Percentiles rank a stretch among this genome's conserved stretches.
Conservation (phyloP, 2,329 filamentous ascomycete genomes). For the Periconia sp. region DNA sequence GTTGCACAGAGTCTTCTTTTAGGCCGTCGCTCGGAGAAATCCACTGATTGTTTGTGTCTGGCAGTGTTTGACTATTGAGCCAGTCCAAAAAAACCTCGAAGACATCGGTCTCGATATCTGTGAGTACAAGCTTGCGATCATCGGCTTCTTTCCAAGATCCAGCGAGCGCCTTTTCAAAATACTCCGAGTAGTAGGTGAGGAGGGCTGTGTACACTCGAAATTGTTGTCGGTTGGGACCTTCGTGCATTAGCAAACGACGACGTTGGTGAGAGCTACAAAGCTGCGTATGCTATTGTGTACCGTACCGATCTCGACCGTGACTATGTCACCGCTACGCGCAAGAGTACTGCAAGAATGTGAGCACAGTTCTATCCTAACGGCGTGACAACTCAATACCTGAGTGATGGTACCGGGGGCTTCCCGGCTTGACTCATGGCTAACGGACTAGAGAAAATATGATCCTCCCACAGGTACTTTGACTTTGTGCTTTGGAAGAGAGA, state of each 20-base stretch:
- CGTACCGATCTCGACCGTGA: background rate
- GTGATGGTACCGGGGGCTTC: too few relatives aligned
- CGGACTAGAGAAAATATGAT: too few relatives aligned
- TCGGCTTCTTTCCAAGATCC: conserved; percentile 14
- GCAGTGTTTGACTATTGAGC: conserved; percentile 13
- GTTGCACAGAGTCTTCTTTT: background rate
- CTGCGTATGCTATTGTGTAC: too few relatives aligned
- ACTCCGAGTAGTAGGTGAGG: conserved; percentile 11
- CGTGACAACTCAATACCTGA: too few relatives aligned
- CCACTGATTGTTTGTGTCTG: background rate
- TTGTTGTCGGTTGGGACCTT: background rate
- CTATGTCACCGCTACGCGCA: conserved; percentile 2
- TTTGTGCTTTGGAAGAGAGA: too few relatives aligned
- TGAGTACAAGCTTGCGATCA: conserved; percentile 10
- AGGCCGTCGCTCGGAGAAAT: background rate
- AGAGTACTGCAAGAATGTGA: conserved; percentile 2
- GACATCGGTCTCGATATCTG: conserved; percentile 8
- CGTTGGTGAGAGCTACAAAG: too few relatives aligned
- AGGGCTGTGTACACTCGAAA: conserved; percentile 5
- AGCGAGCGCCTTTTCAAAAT: conserved; percentile 8
- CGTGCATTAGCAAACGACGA: too few relatives aligned
- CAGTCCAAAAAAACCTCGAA: conserved; percentile 16
- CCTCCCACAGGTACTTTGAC: too few relatives aligned
- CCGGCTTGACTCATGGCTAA: too few relatives aligned
- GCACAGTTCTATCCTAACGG: too few relatives aligned